phyloP scores from a whole-genome alignment of 768 basidiomycete genomes.

The Pilatotrama ljubarskyi region DNA sequence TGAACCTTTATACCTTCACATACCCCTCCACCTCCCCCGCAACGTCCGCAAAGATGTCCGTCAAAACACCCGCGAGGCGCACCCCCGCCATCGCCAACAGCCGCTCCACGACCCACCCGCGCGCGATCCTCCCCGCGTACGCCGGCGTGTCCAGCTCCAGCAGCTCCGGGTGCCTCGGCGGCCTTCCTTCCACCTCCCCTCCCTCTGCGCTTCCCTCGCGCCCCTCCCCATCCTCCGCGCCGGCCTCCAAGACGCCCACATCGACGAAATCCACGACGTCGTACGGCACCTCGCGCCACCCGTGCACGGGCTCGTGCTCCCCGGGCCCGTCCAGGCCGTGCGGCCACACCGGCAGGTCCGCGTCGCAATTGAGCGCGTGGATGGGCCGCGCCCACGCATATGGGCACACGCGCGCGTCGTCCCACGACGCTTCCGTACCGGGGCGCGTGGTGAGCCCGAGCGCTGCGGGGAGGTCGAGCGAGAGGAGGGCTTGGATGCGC shows the following conservation, averaged over 20 bases:
- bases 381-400: slow-evolving; percentile 75
- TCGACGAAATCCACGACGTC: slow-evolving; percentile 7
- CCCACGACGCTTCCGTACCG: slow-evolving; percentile 35
- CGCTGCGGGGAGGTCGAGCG: slow-evolving; percentile 12
- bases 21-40: background rate
- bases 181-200: slow-evolving; percentile 1
- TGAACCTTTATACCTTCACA: background rate
- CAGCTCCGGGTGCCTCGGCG: slow-evolving; percentile 36
- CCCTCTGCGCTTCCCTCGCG: background rate
- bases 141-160: slow-evolving; percentile 80
- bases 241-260: slow-evolving; percentile 14
- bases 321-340: slow-evolving; percentile 52
- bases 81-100: slow-evolving; percentile 82
- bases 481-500: slow-evolving; percentile 20
- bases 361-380: slow-evolving; percentile 72
- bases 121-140: slow-evolving; percentile 70
- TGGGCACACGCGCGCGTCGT: slow-evolving; percentile 69
- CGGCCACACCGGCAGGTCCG: slow-evolving; percentile 70
- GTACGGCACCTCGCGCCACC: slow-evolving; percentile 3
- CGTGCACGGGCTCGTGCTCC: slow-evolving; percentile 7
- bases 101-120: slow-evolving; percentile 74
- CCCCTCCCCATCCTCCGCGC: slow-evolving; percentile 14
- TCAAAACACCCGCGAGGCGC: slow-evolving; percentile 80
- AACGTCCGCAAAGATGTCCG: slow-evolving; percentile 15
- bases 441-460: slow-evolving; percentile 16